Evolutionary conservation across 257 asterid species (phyloP), one percentile per base, ranked within the genome.

Genomic region (Nicotiana noctiflora): DNA sequence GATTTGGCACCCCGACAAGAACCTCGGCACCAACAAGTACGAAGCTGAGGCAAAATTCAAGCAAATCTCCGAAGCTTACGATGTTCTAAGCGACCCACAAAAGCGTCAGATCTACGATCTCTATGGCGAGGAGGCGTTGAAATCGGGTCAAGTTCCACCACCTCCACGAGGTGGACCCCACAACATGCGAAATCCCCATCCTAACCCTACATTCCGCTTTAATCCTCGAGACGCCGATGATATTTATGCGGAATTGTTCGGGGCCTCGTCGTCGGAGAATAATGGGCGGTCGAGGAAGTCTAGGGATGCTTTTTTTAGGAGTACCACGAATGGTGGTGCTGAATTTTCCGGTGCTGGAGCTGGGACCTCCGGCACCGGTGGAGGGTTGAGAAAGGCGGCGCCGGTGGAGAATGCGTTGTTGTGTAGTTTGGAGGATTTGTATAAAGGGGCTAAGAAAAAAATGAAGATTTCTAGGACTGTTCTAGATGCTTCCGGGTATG

Each of bases 1-100:
- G 99, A 96, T 96, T 44, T 96, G 99, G 98, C 99, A 96, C 80
- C 99, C 99, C 6, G 99, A 96, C 86, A 96, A 96, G 90, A 96
- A 96, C 77, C 85, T 80, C 0, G 76, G 81, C 72, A 79, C 62
- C 81, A 92, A 89, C 84, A 94, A 94, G 83, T 87, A 79, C 7
- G 98, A 96, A 84, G 89, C 99, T 6, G 99, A 96, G 84, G 91
- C 98, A 72, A 96, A 96, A 77, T 94, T 96, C 94, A 96, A 96
- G 89, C 98, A 90, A 81, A 90, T 96, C 56, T 96, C 98, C 8
- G 99, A 96, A 68, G 99, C 99, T 3, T 96, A 96, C 78, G 99
- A 96, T 55, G 99, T 94, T 11, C 82, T 96, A 15, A 96, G 99
- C 89, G 99, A 96, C 83, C 97, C 95, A n/a, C 93, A 89, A 83